Base-by-base conservation (phyloP, 495 filamentous ascomycete species). In the Aspergillus hancockii region DNA sequence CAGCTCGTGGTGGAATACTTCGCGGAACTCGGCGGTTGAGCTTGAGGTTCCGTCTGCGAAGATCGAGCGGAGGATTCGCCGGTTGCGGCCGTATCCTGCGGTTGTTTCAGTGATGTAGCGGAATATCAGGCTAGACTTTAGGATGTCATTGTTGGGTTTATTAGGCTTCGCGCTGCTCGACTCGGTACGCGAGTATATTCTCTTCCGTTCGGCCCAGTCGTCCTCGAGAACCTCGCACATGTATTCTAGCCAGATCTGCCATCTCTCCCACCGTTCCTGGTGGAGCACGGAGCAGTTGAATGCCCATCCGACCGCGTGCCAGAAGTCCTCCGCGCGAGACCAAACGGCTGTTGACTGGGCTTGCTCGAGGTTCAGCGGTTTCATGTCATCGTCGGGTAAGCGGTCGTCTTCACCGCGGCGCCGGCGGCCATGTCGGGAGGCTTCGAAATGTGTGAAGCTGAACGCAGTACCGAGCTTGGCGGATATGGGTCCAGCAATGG, bases 251-350 rank as follows among this genome's bases (percentile, higher is more conserved):
- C 91, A 96, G 8, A 84, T 69, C 58, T 81, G 86, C 94, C 94
- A 98, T 65, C 84, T 80, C 55, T 81, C 83, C 94, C 94, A 98
- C 22, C 92, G 74, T 34, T 75, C 77, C 40, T 81, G 81, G 55
- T 93, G 79, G 43, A 80, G 70, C 3, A 91, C 81, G 16, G 91
- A 91, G 73, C 94, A 98, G 63, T 92, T 93, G 70, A 97, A 96
- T 0, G 90, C 87, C 94, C 94, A 98, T 4, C 94, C 94, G 0
- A 93, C 85, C 0, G 89, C 82, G 41, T 88, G 83, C 91, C 95
- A 98, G 61, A 98, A 93, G 66, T 96, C 90, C 25, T 88, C 85
- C 0, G 87, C 90, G 19, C 83, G 79, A 16, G 75, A 71, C 84
- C 90, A 96, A 7, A 97, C 50, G 3, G 89, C 84, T 10, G 84